Conservation (phyloP, 140 eudicot species). For the Bidens hawaiensis region DNA sequence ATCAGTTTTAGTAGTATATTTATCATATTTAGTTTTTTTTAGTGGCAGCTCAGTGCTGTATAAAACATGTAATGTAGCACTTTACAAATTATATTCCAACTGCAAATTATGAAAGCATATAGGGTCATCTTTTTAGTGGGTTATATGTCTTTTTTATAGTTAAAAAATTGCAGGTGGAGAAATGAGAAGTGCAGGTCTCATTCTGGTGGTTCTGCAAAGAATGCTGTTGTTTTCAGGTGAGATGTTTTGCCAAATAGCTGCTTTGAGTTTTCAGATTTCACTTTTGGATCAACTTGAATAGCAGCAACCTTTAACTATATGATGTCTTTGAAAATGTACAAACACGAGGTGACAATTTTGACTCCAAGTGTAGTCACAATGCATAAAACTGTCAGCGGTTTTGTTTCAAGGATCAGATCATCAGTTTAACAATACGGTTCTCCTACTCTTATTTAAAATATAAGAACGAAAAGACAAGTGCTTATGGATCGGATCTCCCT, state of each 20-base stretch:
- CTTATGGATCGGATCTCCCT: background rate
- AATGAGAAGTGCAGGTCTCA: no score
- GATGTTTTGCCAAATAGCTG: no score
- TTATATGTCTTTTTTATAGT: background rate
- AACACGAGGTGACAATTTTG: background rate
- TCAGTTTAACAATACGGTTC: background rate
- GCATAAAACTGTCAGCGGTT: background rate
- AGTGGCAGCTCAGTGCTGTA: background rate
- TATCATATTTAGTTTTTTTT: background rate
- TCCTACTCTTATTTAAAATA: background rate
- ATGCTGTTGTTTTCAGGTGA: no score
- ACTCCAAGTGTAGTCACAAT: background rate
- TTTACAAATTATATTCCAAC: background rate
- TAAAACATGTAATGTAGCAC: background rate
- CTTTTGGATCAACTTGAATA: no score
- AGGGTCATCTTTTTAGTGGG: background rate
- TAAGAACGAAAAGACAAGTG: background rate
- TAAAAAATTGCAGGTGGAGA: no score
- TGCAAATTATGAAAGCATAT: background rate
- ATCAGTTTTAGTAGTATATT: no score
- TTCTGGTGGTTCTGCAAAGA: no score
- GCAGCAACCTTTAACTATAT: background rate
- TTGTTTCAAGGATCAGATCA: background rate
- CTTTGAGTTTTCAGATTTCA: no score
- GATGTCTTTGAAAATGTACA: constrained; percentile 3